phyloP scores from a whole-genome alignment of 2,329 filamentous ascomycete species.

The Pseudocercospora pini-densiflorae region DNA sequence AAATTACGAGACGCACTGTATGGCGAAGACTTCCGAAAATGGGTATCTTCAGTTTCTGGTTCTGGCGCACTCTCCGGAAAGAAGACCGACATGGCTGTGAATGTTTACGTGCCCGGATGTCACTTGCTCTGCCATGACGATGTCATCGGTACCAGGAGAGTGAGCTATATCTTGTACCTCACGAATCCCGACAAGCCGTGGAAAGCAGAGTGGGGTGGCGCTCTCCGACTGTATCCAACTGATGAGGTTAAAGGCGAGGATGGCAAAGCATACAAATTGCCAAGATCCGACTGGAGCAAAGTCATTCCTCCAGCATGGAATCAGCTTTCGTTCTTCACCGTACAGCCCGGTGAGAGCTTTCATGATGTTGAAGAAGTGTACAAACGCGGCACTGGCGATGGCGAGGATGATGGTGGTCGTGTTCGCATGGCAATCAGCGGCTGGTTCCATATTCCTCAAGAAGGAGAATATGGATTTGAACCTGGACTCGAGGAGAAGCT shows the following conservation, averaged over 20 bases:
- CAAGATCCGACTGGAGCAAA: constrained; percentile 76
- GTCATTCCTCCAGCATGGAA: constrained; percentile 95
- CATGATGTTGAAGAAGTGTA: constrained; percentile 99
- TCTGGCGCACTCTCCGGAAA: constrained; percentile 85
- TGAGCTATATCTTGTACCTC: constrained; percentile 97
- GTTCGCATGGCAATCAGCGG: constrained; percentile 98
- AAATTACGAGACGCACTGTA: constrained; percentile 93
- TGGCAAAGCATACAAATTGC: constrained; percentile 75
- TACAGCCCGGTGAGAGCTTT: constrained; percentile 98
- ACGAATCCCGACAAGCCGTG: constrained; percentile 90
- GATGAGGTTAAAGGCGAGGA: constrained; percentile 65
- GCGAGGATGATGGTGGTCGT: constrained; percentile 71
- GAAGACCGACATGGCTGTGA: constrained; percentile 99
- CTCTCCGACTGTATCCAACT: constrained; percentile 82
- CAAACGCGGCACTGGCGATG: constrained; percentile 62
- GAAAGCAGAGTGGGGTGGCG: constrained; percentile 91
- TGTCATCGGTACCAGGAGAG: constrained; percentile 92
- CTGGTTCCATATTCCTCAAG: constrained; percentile 98
- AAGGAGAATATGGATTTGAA: constrained; percentile 90
- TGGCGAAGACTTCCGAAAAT: constrained; percentile 85
- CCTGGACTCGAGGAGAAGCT: constrained; percentile 86
- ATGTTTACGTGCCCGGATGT: constrained; percentile 95
- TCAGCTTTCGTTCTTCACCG: constrained; percentile 96
- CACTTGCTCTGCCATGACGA: constrained; percentile 97
- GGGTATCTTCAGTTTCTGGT: constrained; percentile 82